A percentile compares a stretch with the other conserved stretches of the same genome.
These are phyloP conservation scores for Fusarium annulatum DNA, from an alignment of 2,329 filamentous ascomycete genomes.

Conservation along the genomic window DNA sequence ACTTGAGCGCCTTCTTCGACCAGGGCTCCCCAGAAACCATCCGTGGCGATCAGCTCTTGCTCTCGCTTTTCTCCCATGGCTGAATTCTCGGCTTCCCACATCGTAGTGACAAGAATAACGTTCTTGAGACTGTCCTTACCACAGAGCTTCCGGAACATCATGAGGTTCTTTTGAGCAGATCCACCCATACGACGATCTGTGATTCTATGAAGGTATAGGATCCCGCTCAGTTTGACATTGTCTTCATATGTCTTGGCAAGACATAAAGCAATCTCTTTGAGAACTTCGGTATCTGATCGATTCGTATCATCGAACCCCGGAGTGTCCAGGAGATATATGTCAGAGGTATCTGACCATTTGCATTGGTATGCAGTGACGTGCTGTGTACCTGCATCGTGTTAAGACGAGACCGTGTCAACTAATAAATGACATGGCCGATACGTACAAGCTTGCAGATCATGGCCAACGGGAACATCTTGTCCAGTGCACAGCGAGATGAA, in stretches of 20 bases:
- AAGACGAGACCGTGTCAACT: not conserved
- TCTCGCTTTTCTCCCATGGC: not conserved
- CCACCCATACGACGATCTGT: not conserved
- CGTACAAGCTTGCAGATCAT: not conserved
- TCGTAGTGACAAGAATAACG: not conserved
- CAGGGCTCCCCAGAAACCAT: not conserved
- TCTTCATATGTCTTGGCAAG: conserved; percentile 8
- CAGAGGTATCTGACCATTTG: not conserved
- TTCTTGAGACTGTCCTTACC: not conserved
- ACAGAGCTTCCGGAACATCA: not conserved
- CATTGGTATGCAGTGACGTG: not conserved
- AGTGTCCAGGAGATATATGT: conserved; percentile 16
- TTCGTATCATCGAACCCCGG: conserved; percentile 21
- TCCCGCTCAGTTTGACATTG: conserved; percentile 1
- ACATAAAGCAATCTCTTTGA: conserved; percentile 1
- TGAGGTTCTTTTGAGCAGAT: not conserved
- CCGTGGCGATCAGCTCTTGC: not conserved
- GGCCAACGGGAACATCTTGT: not conserved
- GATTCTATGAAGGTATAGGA: conserved; percentile 16
- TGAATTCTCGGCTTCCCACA: not conserved
- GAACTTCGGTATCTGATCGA: conserved; percentile 6
- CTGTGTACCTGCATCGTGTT: not conserved
- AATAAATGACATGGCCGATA: not conserved
- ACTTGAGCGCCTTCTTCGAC: not conserved
- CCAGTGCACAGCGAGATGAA: conserved; percentile 4